Percentiles rank a stretch among this genome's conserved stretches.
Conservation (phyloP, 2,329 filamentous ascomycete species). For the Geoglossum cookeanum region DNA sequence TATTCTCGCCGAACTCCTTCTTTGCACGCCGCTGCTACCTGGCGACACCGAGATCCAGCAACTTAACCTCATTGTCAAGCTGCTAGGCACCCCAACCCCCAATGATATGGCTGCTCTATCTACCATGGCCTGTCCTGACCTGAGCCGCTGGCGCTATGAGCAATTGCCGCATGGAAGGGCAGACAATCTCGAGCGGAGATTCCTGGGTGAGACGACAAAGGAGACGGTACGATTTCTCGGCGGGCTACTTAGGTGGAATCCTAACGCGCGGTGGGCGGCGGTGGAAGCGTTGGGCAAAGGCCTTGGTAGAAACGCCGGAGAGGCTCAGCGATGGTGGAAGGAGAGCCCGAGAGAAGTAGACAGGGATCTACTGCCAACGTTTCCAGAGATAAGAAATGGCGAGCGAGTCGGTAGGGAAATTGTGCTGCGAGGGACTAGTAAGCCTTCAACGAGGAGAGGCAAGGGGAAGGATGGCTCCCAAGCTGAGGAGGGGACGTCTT, state of each 20-base stretch:
- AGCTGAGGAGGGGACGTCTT: constrained; percentile 6
- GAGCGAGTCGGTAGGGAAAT: background rate
- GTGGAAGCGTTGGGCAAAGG: constrained; percentile 12
- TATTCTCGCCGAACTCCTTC: constrained; percentile 8
- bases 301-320: constrained; percentile 5
- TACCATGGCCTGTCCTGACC: constrained; percentile 9
- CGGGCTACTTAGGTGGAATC: constrained; percentile 13
- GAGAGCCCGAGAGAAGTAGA: constrained; percentile 15
- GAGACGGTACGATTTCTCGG: constrained; percentile 14
- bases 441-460: background rate
- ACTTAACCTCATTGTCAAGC: constrained; percentile 16
- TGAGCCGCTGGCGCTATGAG: constrained; percentile 11
- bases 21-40: constrained; percentile 13
- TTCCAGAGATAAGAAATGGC: constrained; percentile 16
- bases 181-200: constrained; percentile 17
- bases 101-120: constrained; percentile 7
- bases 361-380: constrained; percentile 17
- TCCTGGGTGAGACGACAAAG: constrained; percentile 12
- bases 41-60: constrained; percentile 18
- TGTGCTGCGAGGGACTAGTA: constrained; percentile 2
- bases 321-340: constrained; percentile 12
- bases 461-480: constrained; percentile 5
- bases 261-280: constrained; percentile 12
- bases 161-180: constrained; percentile 8
- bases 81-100: constrained; percentile 16